Conservation (phyloP, 495 filamentous ascomycete genomes). For the Beverwykella pulmonaria region DNA sequence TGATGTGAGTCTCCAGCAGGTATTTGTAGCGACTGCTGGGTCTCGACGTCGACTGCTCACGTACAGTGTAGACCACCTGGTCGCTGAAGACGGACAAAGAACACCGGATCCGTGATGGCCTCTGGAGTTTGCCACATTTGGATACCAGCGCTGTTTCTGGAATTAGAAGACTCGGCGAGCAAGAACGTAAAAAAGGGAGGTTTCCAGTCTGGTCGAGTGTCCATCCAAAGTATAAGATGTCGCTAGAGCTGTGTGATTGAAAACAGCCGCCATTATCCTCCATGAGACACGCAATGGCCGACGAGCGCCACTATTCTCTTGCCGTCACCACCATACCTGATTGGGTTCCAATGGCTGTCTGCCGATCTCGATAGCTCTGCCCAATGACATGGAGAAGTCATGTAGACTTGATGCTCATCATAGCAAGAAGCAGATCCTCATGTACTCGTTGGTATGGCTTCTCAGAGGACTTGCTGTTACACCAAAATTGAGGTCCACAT, state of each 20-base stretch:
- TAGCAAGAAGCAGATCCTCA: conserved; percentile 8
- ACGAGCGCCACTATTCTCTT: conserved; percentile 23
- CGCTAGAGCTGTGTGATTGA: conserved; percentile 25
- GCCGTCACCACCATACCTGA: conserved; percentile 17
- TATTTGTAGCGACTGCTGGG: conserved; percentile 40
- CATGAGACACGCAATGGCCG: not conserved
- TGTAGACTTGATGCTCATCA: conserved; percentile 17
- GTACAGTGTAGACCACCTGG: conserved; percentile 25
- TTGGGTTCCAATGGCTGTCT: conserved; percentile 17
- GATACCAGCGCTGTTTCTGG: conserved; percentile 35
- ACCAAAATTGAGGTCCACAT: conserved; percentile 33
- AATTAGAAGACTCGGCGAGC: conserved; percentile 4
- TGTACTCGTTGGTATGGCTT: conserved; percentile 14
- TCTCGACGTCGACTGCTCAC: conserved; percentile 39
- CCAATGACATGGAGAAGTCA: conserved; percentile 29
- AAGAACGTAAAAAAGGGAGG: conserved; percentile 4
- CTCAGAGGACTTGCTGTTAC: conserved; percentile 18
- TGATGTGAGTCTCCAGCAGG: conserved; percentile 29
- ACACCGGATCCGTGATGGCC: conserved; percentile 39
- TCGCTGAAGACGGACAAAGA: conserved; percentile 43
- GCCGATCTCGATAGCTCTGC: conserved; percentile 10
- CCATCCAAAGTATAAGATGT: conserved; percentile 13
- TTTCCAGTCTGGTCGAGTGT: conserved; percentile 7
- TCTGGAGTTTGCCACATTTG: conserved; percentile 36
- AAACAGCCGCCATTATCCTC: conserved; percentile 29